Evolutionary conservation across 306 rosid genomes (phyloP).

Genomic region (Acmispon strigosus): DNA sequence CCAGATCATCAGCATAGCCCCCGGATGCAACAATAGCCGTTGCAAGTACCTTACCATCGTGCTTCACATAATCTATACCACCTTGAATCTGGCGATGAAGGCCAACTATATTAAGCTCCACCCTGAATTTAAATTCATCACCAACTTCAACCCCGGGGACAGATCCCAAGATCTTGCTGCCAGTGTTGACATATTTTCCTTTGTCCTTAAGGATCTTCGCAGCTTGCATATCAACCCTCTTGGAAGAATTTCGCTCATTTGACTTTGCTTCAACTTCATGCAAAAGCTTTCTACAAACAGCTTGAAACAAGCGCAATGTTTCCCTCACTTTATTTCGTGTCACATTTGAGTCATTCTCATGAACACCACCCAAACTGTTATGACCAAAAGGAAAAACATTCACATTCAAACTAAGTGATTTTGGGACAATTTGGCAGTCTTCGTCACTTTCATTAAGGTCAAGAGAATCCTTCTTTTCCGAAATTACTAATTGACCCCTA

Average conservation of each 20-base stretch:
- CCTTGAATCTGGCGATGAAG: constrained; percentile 72
- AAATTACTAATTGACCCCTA: constrained; percentile 33
- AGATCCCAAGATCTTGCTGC: constrained; percentile 59
- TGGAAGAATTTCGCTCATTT: constrained; percentile 19
- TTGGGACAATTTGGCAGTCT: constrained; percentile 12
- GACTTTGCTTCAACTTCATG: constrained; percentile 64
- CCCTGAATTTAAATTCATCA: constrained; percentile 82
- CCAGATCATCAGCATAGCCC: constrained; percentile 70
- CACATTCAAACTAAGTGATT: constrained; percentile 26
- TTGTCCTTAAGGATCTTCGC: constrained; percentile 52
- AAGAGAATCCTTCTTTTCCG: constrained; percentile 23
- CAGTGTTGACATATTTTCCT: constrained; percentile 49
- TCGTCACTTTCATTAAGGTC: constrained; percentile 14
- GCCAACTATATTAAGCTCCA: constrained; percentile 76
- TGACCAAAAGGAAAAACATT: constrained; percentile 43
- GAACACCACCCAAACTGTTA: constrained; percentile 24
- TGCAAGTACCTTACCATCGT: constrained; percentile 52
- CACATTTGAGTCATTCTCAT: constrained; percentile 31
- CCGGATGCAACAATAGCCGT: constrained; percentile 86
- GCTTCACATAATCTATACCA: constrained; percentile 75
- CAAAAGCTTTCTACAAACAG: constrained; percentile 63
- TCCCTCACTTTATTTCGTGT: constrained; percentile 64
- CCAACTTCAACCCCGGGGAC: constrained; percentile 95
- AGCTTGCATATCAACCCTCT: constrained; percentile 60
- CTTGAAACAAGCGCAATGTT: constrained; percentile 69